Evolutionary conservation across 305 asterid species (phyloP), one percentile per base, ranked within the genome.

Genomic region (Solanum chacoense): DNA sequence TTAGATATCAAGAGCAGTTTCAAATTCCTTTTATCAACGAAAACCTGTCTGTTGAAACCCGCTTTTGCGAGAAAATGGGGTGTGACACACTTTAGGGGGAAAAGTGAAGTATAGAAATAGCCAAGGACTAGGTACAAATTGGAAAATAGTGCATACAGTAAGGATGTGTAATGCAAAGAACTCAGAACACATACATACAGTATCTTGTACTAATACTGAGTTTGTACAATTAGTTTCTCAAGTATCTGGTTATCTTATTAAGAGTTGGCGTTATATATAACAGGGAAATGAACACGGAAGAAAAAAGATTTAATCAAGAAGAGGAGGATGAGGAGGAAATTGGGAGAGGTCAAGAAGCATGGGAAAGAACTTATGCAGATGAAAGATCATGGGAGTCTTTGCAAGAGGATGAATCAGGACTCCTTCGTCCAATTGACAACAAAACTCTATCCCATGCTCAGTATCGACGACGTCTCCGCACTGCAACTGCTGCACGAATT

Each of bases 371-470:
- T 79, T 97, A 97, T 87, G 95, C 98, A 3, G 99, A 97, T 88
- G 99, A 97, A 89, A 91, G 99, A 84, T 97, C 99, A 4, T 97
- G 99, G 99, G 99, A 97, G 91, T 95, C 99, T 90, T 91, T 97
- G 65, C 99, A 97, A 90, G 99, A 97, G 93, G 99, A 97, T 65
- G 99, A 97, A 88, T 95, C 98, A 29, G 99, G 99, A 11, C 94
- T 92, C 85, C 98, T 97, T 85, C 97, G 99, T 34, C 98, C 99
- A 55, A 93, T 97, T 80, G 99, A 95, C 93, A 96, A 95, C 94
- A 95, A 94, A 92, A 90, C 96, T 20, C 95, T 95, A 75, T 92
- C 93, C 89, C 99, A 97, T 92, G 98, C 99, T 90, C 98, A 97
- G 87, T 97, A 97, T 89, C 94, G 98, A 10, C 72, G 94, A 31